Evolutionary conservation across 2,329 filamentous ascomycete genomes (phyloP).

Genomic region (Fusarium domesticum): DNA sequence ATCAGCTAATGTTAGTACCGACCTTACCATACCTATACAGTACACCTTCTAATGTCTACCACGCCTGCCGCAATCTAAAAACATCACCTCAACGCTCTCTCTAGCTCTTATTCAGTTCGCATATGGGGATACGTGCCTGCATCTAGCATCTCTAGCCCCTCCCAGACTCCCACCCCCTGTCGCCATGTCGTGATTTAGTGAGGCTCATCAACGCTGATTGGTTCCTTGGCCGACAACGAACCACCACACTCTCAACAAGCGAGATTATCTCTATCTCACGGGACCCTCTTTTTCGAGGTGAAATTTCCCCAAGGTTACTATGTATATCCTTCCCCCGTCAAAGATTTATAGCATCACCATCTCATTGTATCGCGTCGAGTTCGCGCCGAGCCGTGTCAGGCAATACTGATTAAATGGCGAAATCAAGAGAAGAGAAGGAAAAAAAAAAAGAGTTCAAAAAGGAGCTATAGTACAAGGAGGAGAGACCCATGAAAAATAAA

Average conservation of each 20-base stretch:
- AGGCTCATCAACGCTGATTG: constrained; percentile 23
- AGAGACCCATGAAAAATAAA: no score
- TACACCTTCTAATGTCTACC: no score
- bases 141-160: constrained; percentile 1
- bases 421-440: no score
- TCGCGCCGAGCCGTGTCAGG: no score
- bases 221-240: constrained; percentile 7
- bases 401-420: no score
- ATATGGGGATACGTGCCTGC: constrained; percentile 11
- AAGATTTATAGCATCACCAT: not conserved
- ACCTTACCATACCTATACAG: no score
- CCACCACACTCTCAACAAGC: constrained; percentile 25
- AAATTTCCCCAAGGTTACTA: not conserved
- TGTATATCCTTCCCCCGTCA: not conserved
- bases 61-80: no score
- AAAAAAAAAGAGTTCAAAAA: no score
- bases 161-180: constrained; percentile 2
- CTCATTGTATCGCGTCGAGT: no score
- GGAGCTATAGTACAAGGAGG: no score
- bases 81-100: not conserved
- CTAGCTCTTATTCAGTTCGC: constrained; percentile 22
- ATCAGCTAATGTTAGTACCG: no score
- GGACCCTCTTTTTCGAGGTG: constrained; percentile 12
- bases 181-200: constrained; percentile 26
- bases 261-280: constrained; percentile 32